Base-by-base conservation (phyloP, 208 protist species). In the Angomonas deanei region DNA sequence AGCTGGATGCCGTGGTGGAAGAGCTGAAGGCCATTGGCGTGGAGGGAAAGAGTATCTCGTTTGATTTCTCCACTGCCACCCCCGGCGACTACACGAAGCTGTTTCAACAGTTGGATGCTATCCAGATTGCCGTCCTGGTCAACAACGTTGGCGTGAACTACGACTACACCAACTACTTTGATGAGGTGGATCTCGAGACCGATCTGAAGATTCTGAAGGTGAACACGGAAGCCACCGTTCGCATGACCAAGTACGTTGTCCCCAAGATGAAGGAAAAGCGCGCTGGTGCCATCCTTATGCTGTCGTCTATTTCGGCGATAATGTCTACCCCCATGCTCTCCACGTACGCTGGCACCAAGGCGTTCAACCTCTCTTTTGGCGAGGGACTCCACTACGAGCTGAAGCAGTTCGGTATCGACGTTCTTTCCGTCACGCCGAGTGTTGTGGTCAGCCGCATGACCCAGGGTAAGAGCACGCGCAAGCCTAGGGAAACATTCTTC, bases 91-190 rank as follows among this genome's bases (percentile, higher is more conserved):
- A 91, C 64, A 31, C 70, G 31, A 56, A 56, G 24, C 72, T 97
- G n/a, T 80, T 82, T 27, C 49, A 57, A 1, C 26, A 84, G 64
- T 68, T 94, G 1, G 48, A 84, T 39, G 66, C 55, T 13, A 61
- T 91, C 1, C 66, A 76, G 47, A 84, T 91, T 34, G 78, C 75
- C 2, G 66, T 94, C 8, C 73, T 92, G 28, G 82, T 97, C 11
- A 97, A 97, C 68, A 97, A 97, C 64, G 94, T 97, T 2, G 94
- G 94, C 33, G 75, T 97, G 13, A 97, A 91, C 75, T 97, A 97
- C 72, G 72, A 68, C 24, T 94, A 93, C 68, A 83, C 94, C 26
- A 91, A 94, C 74, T 96, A 91, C 71, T 94, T 96, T 58, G 72
- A 94, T 26, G 84, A 97, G 53, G 70, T 91, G 19, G 69, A 78